These are phyloP conservation scores for Casaregolazyma suthepensis DNA, from an alignment of 1,139 yeast genomes.

Conservation along the genomic window DNA sequence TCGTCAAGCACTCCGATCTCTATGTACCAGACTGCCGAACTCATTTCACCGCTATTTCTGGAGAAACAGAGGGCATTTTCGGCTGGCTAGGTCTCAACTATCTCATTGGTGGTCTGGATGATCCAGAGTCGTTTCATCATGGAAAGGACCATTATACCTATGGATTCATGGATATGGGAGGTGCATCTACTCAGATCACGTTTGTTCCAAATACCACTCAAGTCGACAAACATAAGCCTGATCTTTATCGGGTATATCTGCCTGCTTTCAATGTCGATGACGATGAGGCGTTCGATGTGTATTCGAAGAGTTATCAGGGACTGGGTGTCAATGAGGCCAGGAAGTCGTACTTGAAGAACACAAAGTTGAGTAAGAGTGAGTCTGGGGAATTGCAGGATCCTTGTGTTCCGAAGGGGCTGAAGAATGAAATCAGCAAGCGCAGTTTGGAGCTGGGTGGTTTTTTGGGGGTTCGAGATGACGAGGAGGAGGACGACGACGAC, in stretches of 20 bases:
- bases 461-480: constrained; percentile 7
- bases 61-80: constrained; percentile 72
- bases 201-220: constrained; percentile 64
- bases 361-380: constrained; percentile 12
- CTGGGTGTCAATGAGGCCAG: constrained; percentile 72
- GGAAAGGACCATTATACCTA: constrained; percentile 52
- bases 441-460: constrained; percentile 5
- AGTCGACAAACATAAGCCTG: constrained; percentile 47
- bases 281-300: constrained; percentile 41
- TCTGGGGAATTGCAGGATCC: constrained; percentile 36
- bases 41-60: constrained; percentile 66
- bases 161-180: constrained; percentile 83
- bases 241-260: constrained; percentile 47
- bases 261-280: constrained; percentile 32
- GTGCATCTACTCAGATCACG: constrained; percentile 80
- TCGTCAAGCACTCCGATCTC: constrained; percentile 49
- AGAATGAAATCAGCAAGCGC: constrained; percentile 10
- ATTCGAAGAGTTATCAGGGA: constrained; percentile 64
- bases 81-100: constrained; percentile 80
- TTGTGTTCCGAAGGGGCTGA: constrained; percentile 38
- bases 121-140: constrained; percentile 43
- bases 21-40: constrained; percentile 44
- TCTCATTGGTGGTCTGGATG: constrained; percentile 52
- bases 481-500: constrained; percentile 16
- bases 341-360: constrained; percentile 39